Evolutionary conservation across 768 basidiomycete genomes (phyloP).

Genomic region (Leccinum variicolor): DNA sequence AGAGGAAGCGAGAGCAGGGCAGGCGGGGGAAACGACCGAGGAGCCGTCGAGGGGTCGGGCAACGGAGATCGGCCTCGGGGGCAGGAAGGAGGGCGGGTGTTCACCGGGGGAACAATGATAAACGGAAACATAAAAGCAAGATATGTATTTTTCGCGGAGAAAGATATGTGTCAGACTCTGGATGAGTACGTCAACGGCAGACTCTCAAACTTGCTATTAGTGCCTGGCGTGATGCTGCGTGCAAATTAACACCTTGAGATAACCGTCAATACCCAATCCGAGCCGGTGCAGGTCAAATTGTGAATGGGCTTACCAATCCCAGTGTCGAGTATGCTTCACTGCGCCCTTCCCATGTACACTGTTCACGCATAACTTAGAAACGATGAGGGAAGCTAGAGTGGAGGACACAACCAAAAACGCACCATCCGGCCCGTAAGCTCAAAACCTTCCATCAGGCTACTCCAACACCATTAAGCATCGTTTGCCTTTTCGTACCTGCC

Average conservation of each 20-base stretch:
- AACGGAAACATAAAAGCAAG: constrained; percentile 18
- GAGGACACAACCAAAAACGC: constrained; percentile 21
- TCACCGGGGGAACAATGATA: constrained; percentile 5
- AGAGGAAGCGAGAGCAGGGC: constrained; percentile 1
- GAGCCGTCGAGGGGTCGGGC: constrained; percentile 5
- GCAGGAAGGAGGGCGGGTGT: neutral
- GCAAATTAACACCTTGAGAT: constrained; percentile 86
- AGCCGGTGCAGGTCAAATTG: neutral
- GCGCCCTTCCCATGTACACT: constrained; percentile 91
- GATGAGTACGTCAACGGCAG: constrained; percentile 29
- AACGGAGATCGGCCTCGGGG: constrained; percentile 14
- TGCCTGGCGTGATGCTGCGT: constrained; percentile 95
- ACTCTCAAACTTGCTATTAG: no score
- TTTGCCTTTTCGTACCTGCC: constrained; percentile 80
- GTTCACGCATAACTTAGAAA: constrained; percentile 72
- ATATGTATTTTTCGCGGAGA: constrained; percentile 28
- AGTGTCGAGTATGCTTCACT: constrained; percentile 59
- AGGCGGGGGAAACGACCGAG: constrained; percentile 3
- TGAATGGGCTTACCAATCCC: constrained; percentile 60
- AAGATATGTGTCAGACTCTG: constrained; percentile 23
- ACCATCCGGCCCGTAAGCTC: constrained; percentile 94
- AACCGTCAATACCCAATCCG: constrained; percentile 6
- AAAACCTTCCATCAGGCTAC: constrained; percentile 92
- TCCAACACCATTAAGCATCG: constrained; percentile 95
- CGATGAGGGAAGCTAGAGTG: constrained; percentile 12